These are phyloP conservation scores for Nymphaea colorata DNA, from an alignment of 164 flowering plant species.

Conservation along the genomic window DNA sequence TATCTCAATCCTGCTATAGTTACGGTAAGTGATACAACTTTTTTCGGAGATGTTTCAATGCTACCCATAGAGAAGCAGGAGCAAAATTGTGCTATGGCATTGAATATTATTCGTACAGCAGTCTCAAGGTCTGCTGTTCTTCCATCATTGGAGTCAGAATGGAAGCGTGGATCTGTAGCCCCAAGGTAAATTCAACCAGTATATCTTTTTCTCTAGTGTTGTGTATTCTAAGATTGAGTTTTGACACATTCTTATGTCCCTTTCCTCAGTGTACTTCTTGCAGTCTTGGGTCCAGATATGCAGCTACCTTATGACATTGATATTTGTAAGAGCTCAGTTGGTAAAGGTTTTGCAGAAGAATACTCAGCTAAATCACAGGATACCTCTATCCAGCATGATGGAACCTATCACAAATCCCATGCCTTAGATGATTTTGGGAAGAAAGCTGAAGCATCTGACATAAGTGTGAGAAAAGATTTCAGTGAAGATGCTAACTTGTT, in stretches of 20 bases:
- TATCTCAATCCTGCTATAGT: conserved; percentile 71
- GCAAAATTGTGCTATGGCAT: conserved; percentile 44
- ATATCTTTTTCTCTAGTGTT: not conserved
- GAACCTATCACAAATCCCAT: conserved; percentile 22
- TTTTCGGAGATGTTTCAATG: conserved; percentile 59
- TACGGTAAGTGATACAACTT: conserved; percentile 35
- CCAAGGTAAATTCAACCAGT: conserved; percentile 46
- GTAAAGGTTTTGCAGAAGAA: conserved; percentile 28
- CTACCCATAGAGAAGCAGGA: conserved; percentile 41
- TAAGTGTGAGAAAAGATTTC: conserved; percentile 26
- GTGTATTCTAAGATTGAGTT: not conserved
- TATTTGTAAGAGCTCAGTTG: conserved; percentile 33
- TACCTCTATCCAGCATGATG: conserved; percentile 15
- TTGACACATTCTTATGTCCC: not conserved
- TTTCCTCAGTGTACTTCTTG: conserved; percentile 69
- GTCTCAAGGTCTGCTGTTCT: conserved; percentile 68
- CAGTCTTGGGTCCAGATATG: conserved; percentile 70
- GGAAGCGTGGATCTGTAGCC: conserved; percentile 75
- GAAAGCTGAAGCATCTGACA: conserved; percentile 36
- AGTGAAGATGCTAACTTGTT: conserved; percentile 56
- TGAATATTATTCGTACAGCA: conserved; percentile 65
- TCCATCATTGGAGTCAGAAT: conserved; percentile 76
- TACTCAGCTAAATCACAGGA: conserved; percentile 16
- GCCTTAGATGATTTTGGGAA: conserved; percentile 36
- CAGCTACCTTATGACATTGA: conserved; percentile 73